Conservation (phyloP, 495 filamentous ascomycete species). For the Acidomyces sp. region DNA sequence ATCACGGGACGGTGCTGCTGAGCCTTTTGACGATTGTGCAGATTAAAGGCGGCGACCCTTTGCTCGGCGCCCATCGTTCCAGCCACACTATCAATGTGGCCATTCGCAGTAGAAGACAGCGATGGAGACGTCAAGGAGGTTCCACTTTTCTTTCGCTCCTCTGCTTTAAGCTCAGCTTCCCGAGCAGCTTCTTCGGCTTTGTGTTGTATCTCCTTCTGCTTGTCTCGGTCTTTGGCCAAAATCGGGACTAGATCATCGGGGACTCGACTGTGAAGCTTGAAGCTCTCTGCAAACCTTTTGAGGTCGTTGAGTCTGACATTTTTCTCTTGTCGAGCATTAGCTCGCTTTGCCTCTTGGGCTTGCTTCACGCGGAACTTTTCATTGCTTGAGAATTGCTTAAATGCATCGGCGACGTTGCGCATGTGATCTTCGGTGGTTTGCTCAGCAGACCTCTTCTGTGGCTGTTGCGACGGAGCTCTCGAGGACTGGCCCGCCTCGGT, state of each 20-base stretch:
- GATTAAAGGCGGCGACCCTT: too few relatives aligned
- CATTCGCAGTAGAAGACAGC: too few relatives aligned
- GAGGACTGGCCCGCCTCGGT: too few relatives aligned
- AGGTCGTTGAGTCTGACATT: slow-evolving; percentile 83
- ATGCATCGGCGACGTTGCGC: slow-evolving; percentile 59
- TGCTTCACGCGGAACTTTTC: slow-evolving; percentile 62
- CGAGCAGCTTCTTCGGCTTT: slow-evolving; percentile 41
- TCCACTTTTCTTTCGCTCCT: slow-evolving; percentile 39
- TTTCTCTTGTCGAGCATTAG: slow-evolving; percentile 55
- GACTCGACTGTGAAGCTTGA: slow-evolving; percentile 85
- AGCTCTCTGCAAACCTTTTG: slow-evolving; percentile 85
- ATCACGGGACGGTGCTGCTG: too few relatives aligned
- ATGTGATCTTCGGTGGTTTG: slow-evolving; percentile 70
- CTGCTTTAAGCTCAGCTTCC: slow-evolving; percentile 21
- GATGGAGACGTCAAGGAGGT: too few relatives aligned
- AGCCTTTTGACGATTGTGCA: too few relatives aligned
- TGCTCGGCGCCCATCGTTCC: too few relatives aligned
- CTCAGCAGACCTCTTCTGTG: slow-evolving; percentile 10
- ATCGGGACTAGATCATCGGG: slow-evolving; percentile 87
- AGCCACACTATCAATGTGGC: too few relatives aligned
- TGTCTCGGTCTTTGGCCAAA: slow-evolving; percentile 82
- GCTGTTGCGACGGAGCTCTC: not conserved
- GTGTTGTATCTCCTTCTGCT: slow-evolving; percentile 84
- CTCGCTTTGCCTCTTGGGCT: slow-evolving; percentile 32
- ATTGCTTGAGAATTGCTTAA: slow-evolving; percentile 65